phyloP scores from a whole-genome alignment of 2,329 filamentous ascomycete species.

The Fusarium equiseti region DNA sequence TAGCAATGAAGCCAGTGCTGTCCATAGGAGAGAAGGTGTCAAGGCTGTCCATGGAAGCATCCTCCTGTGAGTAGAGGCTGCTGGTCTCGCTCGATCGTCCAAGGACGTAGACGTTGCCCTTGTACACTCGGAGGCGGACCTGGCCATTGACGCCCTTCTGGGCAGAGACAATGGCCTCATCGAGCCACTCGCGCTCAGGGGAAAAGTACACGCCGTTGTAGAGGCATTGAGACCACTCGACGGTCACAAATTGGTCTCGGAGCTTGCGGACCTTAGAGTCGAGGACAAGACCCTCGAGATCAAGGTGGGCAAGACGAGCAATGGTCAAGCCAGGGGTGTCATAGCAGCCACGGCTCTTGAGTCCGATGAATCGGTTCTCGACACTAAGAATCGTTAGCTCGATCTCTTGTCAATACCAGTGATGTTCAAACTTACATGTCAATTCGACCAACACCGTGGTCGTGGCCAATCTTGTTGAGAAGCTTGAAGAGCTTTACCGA shows the following conservation, averaged over 20 bases:
- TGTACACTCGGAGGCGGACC: slow-evolving; percentile 54
- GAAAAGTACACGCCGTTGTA: slow-evolving; percentile 68
- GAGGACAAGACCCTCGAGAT: slow-evolving; percentile 68
- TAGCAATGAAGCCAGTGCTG: slow-evolving; percentile 71
- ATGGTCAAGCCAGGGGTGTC: slow-evolving; percentile 38
- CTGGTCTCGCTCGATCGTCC: slow-evolving; percentile 59
- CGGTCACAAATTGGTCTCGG: slow-evolving; percentile 63
- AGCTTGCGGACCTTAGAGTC: slow-evolving; percentile 65
- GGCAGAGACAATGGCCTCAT: slow-evolving; percentile 61
- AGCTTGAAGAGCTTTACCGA: slow-evolving; percentile 74
- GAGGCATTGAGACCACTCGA: slow-evolving; percentile 57
- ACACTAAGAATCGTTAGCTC: slow-evolving; percentile 36
- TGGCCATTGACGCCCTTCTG: slow-evolving; percentile 61
- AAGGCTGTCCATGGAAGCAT: slow-evolving; percentile 65
- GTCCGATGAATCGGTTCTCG: slow-evolving; percentile 60
- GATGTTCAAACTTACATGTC: slow-evolving; percentile 51
- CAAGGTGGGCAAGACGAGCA: slow-evolving; percentile 50
- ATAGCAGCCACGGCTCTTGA: slow-evolving; percentile 57
- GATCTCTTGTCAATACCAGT: no score
- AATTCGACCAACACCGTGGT: slow-evolving; percentile 76
- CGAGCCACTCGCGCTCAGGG: slow-evolving; percentile 60
- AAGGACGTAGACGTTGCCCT: slow-evolving; percentile 66
- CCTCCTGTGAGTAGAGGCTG: slow-evolving; percentile 65
- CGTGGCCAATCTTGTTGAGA: slow-evolving; percentile 72
- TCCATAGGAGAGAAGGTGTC: slow-evolving; percentile 77